Evolutionary conservation across 2,329 filamentous ascomycete genomes (phyloP), one percentile per base, ranked within the genome.

Genomic region (Spiromastix sp.): DNA sequence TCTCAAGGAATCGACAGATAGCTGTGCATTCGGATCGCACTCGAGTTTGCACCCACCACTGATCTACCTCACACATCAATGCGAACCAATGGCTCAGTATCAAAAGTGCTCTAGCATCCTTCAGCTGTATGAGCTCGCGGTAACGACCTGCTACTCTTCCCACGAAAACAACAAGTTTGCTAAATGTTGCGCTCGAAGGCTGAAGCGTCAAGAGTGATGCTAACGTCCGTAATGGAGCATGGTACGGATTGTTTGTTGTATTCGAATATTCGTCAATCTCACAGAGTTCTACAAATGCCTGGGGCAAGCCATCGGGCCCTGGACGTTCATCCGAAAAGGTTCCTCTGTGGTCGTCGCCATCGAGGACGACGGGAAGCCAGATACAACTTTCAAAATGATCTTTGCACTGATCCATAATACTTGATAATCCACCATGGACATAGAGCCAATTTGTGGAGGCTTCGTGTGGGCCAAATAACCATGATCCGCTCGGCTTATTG

Each of bases 41-140:
- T 20, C 52, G 42, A 2, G 45, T 45, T 22, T 54, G 49, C 2
- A 55, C 34, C 54, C 54, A 57, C 44, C 47, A 55, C 29, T 54
- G 32, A 4, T 49, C 43, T 3, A 55, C 7, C 1, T 32, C 33
- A 21, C 52, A 56, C 52, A 56, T 54, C 2, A 52, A 42, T 1
- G 49, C 52, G 44, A 56, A 51, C 54, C 54, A 57, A 11, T 53
- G 40, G 4, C 47, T 48, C 21, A 57, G 29, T 5, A 57, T 43
- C 1, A 54, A 24, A 5, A 57, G 35, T n/a, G 51, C 52, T 6
- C 43, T 39, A 0, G 44, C 37, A 32, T 57, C 52, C 20, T 48
- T 44, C n/a, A 35, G 25, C 17, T 45, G 39, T 2, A 53, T 24
- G 2, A 56, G 38, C 12, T 40, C 40, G 12, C 54, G 34, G 26